Evolutionary conservation across 345 rosid genomes (phyloP).

Genomic region (Boechera retrofracta): DNA sequence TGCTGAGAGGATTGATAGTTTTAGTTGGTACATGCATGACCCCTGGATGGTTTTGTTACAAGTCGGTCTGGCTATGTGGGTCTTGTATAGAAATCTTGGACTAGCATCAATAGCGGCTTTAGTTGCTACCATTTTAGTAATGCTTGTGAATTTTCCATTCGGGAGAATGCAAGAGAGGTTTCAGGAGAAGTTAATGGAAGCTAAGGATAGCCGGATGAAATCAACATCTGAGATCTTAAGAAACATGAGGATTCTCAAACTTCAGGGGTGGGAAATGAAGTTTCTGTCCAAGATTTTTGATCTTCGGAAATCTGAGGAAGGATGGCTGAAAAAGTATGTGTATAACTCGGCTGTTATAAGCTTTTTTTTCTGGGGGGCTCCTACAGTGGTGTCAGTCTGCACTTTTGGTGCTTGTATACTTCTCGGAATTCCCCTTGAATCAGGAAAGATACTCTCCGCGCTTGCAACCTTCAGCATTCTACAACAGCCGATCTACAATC

Average conservation of each 20-base stretch:
- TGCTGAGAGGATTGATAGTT: constrained; percentile 64
- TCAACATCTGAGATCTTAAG: constrained; percentile 66
- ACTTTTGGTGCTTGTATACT: constrained; percentile 70
- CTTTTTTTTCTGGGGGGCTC: constrained; percentile 73
- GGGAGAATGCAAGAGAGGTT: constrained; percentile 65
- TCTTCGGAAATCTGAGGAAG: constrained; percentile 54
- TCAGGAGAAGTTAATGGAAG: constrained; percentile 74
- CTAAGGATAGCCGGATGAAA: constrained; percentile 73
- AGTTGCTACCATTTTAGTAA: constrained; percentile 56
- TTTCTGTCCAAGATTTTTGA: constrained; percentile 65
- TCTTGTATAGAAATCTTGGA: constrained; percentile 68
- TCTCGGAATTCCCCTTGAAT: constrained; percentile 62
- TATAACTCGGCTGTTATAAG: constrained; percentile 55
- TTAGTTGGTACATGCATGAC: constrained; percentile 65
- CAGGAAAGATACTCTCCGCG: constrained; percentile 78
- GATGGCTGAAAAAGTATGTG: constrained; percentile 66
- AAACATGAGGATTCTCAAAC: constrained; percentile 81
- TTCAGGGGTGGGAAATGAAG: constrained; percentile 84
- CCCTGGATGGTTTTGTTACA: constrained; percentile 65
- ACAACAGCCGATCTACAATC: constrained; percentile 62
- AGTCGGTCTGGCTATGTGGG: constrained; percentile 58
- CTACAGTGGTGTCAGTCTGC: constrained; percentile 62
- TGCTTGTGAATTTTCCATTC: constrained; percentile 62
- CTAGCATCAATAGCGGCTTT: constrained; percentile 63
- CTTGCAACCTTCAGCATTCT: constrained; percentile 76